Conservation (phyloP, 495 filamentous ascomycete species). For the Darksidea phi region DNA sequence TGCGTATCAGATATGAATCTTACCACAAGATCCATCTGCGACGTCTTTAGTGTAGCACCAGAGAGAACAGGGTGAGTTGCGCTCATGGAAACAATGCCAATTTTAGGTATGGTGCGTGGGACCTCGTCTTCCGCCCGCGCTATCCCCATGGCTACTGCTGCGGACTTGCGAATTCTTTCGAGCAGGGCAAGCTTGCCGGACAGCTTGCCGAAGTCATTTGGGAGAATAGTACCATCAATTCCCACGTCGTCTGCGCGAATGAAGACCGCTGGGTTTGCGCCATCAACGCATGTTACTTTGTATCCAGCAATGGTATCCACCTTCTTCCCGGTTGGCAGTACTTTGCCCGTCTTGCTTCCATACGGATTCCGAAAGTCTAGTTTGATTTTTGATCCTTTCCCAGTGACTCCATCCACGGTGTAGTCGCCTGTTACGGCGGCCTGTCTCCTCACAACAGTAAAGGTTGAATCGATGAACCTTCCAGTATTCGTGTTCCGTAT, state of each 20-base stretch:
- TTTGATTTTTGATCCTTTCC: conserved; percentile 55
- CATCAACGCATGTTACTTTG: conserved; percentile 60
- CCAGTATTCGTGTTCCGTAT: conserved; percentile 56
- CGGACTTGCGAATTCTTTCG: conserved; percentile 61
- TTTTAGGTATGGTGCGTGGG: conserved; percentile 64
- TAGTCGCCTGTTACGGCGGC: conserved; percentile 56
- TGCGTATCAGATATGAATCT: conserved; percentile 52
- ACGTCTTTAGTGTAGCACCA: conserved; percentile 33
- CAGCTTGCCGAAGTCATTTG: conserved; percentile 53
- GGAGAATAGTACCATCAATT: conserved; percentile 52
- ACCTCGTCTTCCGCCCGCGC: conserved; percentile 45
- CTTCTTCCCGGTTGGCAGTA: conserved; percentile 62
- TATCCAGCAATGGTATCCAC: conserved; percentile 56
- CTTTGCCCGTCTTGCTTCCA: conserved; percentile 64
- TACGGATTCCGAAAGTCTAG: conserved; percentile 66
- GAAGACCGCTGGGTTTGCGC: conserved; percentile 67
- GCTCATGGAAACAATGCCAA: conserved; percentile 58
- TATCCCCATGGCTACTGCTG: conserved; percentile 64
- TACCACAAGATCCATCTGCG: conserved; percentile 30
- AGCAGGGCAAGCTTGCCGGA: conserved; percentile 51
- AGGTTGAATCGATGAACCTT: conserved; percentile 47
- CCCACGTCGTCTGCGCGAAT: conserved; percentile 55
- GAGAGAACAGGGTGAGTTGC: conserved; percentile 43
- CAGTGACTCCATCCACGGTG: conserved; percentile 66
- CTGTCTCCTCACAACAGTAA: conserved; percentile 52